These are phyloP conservation scores for Clavariopsis aquatica DNA, from an alignment of 495 filamentous ascomycete genomes.

Conservation along the genomic window DNA sequence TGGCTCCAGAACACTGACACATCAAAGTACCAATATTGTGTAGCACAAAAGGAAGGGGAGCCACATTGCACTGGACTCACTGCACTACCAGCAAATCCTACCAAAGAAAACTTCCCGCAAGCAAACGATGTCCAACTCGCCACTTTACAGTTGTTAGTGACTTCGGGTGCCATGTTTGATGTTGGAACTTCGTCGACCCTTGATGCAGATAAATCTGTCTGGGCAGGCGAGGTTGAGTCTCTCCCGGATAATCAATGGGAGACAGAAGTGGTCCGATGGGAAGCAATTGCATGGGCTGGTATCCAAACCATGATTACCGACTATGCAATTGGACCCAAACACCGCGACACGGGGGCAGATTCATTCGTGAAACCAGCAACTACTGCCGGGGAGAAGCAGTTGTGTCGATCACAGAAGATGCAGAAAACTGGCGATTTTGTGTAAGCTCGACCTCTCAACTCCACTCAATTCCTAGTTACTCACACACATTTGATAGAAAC, in stretches of 20 bases:
- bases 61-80: slow-evolving; percentile 3
- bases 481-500: slow-evolving; percentile 2
- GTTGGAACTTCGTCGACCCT: background rate
- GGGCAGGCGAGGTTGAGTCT: slow-evolving; percentile 1
- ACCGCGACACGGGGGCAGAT: background rate
- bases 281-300: slow-evolving; percentile 3
- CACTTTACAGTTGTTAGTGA: slow-evolving; percentile 3
- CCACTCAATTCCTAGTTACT: background rate
- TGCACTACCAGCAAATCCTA: slow-evolving; percentile 1
- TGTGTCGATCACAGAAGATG: slow-evolving; percentile 11
- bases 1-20: background rate
- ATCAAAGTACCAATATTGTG: slow-evolving; percentile 16
- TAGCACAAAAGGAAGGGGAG: background rate
- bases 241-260: slow-evolving; percentile 10
- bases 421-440: slow-evolving; percentile 8
- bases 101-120: slow-evolving; percentile 1
- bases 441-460: background rate
- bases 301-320: background rate
- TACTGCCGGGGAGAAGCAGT: background rate
- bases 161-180: slow-evolving; percentile 6
- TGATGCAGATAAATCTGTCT: background rate
- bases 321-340: slow-evolving; percentile 4
- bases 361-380: background rate
- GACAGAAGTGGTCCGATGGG: slow-evolving; percentile 5
- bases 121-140: slow-evolving; percentile 19